Evolutionary conservation across 148 eudicot species (phyloP).

Genomic region (Tetragonia tetragonoides): DNA sequence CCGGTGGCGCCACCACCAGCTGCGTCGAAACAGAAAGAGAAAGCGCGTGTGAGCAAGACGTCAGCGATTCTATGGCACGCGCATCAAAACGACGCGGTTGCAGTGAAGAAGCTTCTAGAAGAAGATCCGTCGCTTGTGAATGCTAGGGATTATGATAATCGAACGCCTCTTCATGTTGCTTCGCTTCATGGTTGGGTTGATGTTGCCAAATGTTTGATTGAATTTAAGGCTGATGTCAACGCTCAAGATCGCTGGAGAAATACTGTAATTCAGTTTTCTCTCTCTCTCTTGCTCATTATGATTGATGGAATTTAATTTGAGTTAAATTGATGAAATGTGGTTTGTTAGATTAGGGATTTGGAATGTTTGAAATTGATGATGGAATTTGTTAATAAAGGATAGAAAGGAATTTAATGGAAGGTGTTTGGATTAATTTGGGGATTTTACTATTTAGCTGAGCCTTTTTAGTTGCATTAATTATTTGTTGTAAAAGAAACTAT

Average conservation of each 20-base stretch:
- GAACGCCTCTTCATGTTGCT: slow-evolving; percentile 94
- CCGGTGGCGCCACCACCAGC: slow-evolving; percentile 14
- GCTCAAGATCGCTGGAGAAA: slow-evolving; percentile 96
- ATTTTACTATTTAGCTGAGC: no score
- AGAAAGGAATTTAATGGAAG: no score
- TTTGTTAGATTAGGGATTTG: background rate
- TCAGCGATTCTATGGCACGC: slow-evolving; percentile 94
- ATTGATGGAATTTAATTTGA: background rate
- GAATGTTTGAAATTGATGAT: background rate
- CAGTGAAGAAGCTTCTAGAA: slow-evolving; percentile 75
- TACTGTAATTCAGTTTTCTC: slow-evolving; percentile 43
- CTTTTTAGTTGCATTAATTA: no score
- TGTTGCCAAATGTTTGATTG: slow-evolving; percentile 70
- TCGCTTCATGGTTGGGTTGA: slow-evolving; percentile 91
- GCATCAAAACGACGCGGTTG: slow-evolving; percentile 76
- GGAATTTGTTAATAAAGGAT: background rate
- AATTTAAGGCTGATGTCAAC: slow-evolving; percentile 82
- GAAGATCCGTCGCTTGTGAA: slow-evolving; percentile 72
- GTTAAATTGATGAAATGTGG: background rate
- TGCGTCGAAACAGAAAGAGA: slow-evolving; percentile 44
- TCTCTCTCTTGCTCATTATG: background rate
- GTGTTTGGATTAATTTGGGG: no score
- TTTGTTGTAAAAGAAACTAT: no score
- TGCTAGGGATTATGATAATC: slow-evolving; percentile 80
- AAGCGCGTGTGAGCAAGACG: slow-evolving; percentile 75